phyloP scores from a whole-genome alignment of 2,329 filamentous ascomycete species.

The Arthrinium phaeospermum region DNA sequence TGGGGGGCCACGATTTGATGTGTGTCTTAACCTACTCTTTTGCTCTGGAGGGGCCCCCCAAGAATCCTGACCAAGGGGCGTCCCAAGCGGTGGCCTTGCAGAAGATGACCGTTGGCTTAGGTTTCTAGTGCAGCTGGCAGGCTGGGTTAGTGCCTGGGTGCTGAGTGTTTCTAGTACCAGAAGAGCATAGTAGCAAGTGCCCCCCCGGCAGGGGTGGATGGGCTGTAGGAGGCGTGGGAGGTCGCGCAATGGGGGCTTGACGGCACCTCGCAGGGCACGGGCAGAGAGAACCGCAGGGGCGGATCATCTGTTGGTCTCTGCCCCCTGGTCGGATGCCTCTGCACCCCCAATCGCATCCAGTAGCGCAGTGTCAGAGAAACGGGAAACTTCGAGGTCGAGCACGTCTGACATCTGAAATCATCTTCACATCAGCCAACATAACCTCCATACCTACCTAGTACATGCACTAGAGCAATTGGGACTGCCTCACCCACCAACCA shows the following conservation, averaged over 20 bases:
- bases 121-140: conserved; percentile 10
- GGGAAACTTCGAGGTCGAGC: neutral
- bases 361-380: neutral
- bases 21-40: neutral
- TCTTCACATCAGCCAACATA: conserved; percentile 7
- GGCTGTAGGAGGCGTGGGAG: neutral
- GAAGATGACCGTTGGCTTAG: conserved; percentile 4
- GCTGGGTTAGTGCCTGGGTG: neutral
- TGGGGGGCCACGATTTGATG: neutral
- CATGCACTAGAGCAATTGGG: conserved; percentile 1
- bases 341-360: conserved; percentile 9
- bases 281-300: conserved; percentile 5
- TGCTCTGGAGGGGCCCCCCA: neutral
- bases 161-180: neutral
- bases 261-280: conserved; percentile 14
- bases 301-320: conserved; percentile 12
- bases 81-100: neutral
- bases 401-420: conserved; percentile 8
- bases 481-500: neutral
- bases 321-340: conserved; percentile 10
- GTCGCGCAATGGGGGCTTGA: conserved; percentile 11
- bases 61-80: neutral
- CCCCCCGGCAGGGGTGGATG: neutral
- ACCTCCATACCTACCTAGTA: neutral
- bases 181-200: neutral